Evolutionary conservation across 306 rosid genomes (phyloP).

Genomic region (Gastrolobium villosum): DNA sequence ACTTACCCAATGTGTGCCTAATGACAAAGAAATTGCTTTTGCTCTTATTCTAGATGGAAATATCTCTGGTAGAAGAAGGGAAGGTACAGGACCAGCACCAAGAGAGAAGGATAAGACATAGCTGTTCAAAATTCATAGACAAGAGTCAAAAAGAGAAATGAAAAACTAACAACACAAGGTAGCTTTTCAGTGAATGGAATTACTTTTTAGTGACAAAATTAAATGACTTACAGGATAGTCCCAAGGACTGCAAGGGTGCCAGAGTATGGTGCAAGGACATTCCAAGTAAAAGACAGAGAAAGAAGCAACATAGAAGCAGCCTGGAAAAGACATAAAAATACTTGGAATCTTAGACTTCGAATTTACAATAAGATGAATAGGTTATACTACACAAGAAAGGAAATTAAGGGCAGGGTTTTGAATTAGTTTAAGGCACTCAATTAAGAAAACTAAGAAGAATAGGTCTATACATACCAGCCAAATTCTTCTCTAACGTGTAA

Average conservation of each 20-base stretch:
- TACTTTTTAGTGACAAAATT: background rate
- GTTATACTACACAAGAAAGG: background rate
- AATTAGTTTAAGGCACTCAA: background rate
- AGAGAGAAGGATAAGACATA: conserved; percentile 89
- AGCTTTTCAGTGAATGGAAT: conserved; percentile 6
- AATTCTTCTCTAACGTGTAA: background rate
- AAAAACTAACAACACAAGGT: conserved; percentile 7
- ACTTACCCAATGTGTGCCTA: conserved; percentile 95
- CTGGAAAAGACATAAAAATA: conserved; percentile 50
- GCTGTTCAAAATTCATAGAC: conserved; percentile 56
- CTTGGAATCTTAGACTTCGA: background rate
- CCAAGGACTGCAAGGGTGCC: conserved; percentile 83
- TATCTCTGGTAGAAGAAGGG: conserved; percentile 94
- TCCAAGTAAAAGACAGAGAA: conserved; percentile 80
- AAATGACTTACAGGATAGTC: conserved; percentile 81
- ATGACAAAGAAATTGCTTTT: conserved; percentile 83
- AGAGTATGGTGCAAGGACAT: conserved; percentile 75
- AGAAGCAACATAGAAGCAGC: conserved; percentile 95
- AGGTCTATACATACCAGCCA: background rate
- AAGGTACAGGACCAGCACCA: conserved; percentile 98
- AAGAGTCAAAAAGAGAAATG: conserved; percentile 29
- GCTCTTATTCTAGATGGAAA: conserved; percentile 96
- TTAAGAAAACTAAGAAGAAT: background rate
- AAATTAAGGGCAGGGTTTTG: background rate
- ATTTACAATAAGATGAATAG: background rate